Conservation (phyloP, 2,329 filamentous ascomycete genomes). For the Phyllosticta paracitricarpa region DNA sequence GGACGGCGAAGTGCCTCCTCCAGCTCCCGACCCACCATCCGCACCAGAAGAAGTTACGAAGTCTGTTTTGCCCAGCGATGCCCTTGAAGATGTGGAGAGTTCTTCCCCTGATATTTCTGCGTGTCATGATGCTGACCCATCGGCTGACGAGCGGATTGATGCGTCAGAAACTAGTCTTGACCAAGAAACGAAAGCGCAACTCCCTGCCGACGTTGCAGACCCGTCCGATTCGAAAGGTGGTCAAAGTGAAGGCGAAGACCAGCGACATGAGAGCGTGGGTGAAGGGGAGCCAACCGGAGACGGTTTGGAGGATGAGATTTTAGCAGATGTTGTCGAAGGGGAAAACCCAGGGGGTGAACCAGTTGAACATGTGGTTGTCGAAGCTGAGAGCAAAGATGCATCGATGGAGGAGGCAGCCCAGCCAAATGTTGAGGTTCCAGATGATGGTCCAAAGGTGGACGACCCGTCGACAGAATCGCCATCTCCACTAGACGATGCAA, state of each 20-base stretch:
- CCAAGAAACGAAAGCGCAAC: neutral
- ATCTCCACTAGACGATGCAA: neutral
- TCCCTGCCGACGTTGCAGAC: neutral
- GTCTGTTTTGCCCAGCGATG: neutral
- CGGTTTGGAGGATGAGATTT: too few relatives aligned
- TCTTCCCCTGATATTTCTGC: neutral
- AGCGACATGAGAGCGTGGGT: neutral
- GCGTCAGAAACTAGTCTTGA: neutral
- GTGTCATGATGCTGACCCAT: neutral
- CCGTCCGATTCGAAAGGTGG: neutral
- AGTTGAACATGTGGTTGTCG: neutral
- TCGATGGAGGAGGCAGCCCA: neutral
- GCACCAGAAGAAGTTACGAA: neutral
- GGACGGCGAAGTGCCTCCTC: neutral
- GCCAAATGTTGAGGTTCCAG: neutral
- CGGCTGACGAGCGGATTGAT: neutral
- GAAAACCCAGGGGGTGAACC: too few relatives aligned
- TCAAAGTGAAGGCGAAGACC: neutral
- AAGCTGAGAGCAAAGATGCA: neutral
- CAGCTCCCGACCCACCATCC: neutral
- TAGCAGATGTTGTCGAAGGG: too few relatives aligned
- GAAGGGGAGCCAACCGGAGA: neutral
- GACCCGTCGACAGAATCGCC: neutral
- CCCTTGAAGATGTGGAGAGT: neutral
- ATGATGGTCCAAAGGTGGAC: neutral